Evolutionary conservation across 108 stramenopile genomes (phyloP).

Genomic region (Skeletonema marinoi): DNA sequence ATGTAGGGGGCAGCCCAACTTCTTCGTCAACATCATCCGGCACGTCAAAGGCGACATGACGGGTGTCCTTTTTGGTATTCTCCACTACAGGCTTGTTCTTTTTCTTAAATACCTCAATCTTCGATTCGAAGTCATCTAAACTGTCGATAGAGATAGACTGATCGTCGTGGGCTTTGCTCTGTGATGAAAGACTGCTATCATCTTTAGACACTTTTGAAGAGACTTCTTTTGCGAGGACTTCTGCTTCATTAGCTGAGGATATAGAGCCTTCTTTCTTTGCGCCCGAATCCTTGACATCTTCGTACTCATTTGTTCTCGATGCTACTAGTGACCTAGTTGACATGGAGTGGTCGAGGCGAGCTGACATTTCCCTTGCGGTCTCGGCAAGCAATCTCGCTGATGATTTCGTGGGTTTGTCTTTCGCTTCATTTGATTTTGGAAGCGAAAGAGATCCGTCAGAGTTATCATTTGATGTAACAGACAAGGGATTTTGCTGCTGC

Average conservation of each 20-base stretch:
- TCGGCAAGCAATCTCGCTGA: constrained; percentile 6
- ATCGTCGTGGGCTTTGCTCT: constrained; percentile 6
- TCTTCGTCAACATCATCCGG: background rate
- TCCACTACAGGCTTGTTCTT: background rate
- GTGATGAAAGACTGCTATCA: background rate
- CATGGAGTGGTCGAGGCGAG: constrained; percentile 11
- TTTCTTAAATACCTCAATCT: background rate
- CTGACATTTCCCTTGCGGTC: constrained; percentile 24
- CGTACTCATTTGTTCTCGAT: background rate
- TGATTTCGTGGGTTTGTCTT: background rate
- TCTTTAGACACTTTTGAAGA: background rate
- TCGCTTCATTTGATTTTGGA: background rate
- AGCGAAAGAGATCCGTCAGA: background rate
- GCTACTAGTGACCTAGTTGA: constrained; percentile 7
- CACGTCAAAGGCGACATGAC: background rate
- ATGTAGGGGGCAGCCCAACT: background rate
- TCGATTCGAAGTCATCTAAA: constrained; percentile 7
- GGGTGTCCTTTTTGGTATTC: background rate
- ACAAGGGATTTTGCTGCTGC: background rate
- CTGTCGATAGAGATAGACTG: constrained; percentile 1
- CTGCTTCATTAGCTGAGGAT: constrained; percentile 9
- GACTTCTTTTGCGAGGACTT: background rate
- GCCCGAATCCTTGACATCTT: background rate
- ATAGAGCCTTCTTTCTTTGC: background rate
- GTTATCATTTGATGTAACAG: background rate